Evolutionary conservation across 768 basidiomycete genomes (phyloP), one percentile per base, ranked within the genome.

Genomic region (Amanita subjunquillea): DNA sequence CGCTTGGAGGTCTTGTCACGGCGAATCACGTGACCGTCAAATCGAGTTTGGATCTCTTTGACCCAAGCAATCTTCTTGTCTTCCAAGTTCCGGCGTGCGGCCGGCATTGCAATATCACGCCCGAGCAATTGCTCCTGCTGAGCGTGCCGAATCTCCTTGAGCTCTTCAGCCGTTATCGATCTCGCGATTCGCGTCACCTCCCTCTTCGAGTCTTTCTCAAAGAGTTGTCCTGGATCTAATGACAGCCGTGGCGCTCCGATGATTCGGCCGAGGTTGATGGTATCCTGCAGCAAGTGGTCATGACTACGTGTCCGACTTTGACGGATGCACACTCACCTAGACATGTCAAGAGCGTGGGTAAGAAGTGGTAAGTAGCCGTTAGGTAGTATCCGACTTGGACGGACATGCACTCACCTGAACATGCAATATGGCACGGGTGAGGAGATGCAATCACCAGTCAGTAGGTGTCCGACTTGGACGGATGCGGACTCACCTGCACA

Each of bases 1-100:
- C 25, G 20, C 22, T 44, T 44, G 7, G 43, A 44, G 0, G 2
- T 30, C 8, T 32, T 47, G 2, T 15, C n/a, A 2, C n/a, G n/a
- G 1, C 25, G 8, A 22, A 47, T 34, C 0, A 47, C 0, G 2
- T 30, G 29, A 5, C 29, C 43, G 4, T 30, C 10, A 2, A 12
- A 44, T 8, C 6, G 10, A 1, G 3, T 1, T 44, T 44, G 43
- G 23, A 44, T 44, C 1, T 30, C 17, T 12, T 47, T 30, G 10
- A 47, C 32, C 7, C 6, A 32, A 2, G 6, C 6, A 1, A 47
- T 8, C n/a, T 47, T 12, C 3, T 6, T 8, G 4, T 34, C 6
- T 3, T n/a, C 9, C 0, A 47, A 8, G 3, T 1, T 13, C 2
- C 23, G 3, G 0, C 3, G 9, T 2, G 20, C 7, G 0, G 1